Percentiles rank a stretch among this genome's conserved stretches.
Conservation (phyloP, 352 stramenopile genomes). For the Phytophthora sojae region DNA sequence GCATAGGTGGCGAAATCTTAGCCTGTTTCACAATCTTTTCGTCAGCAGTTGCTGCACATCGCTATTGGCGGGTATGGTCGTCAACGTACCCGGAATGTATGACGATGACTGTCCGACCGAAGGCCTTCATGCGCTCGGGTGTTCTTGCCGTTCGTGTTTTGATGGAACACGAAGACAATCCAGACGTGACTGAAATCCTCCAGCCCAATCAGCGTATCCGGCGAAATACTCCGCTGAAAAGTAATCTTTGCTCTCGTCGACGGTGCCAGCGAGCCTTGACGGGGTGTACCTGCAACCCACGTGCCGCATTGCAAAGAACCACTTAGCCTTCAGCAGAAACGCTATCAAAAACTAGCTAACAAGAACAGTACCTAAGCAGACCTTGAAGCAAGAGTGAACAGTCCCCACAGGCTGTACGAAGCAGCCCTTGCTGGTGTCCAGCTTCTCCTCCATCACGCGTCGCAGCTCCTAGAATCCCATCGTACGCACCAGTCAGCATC, state of each 20-base stretch:
- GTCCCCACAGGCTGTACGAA: conserved; percentile 83
- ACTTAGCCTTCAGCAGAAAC: not conserved
- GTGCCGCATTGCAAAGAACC: not conserved
- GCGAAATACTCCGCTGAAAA: conserved; percentile 85
- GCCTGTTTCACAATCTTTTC: conserved; percentile 38
- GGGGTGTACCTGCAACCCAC: conserved; percentile 66
- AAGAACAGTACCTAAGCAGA: conserved; percentile 51
- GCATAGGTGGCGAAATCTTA: conserved; percentile 72
- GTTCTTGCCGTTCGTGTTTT: conserved; percentile 92
- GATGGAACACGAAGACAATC: conserved; percentile 91
- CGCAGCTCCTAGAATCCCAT: conserved; percentile 59
- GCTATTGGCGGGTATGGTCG: not conserved
- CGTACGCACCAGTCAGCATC: conserved; percentile 8
- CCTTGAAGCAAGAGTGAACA: conserved; percentile 83
- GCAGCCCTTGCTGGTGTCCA: conserved; percentile 78
- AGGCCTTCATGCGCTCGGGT: conserved; percentile 65
- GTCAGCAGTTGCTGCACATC: not conserved
- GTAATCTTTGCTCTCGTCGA: conserved; percentile 73
- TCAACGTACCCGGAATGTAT: conserved; percentile 60
- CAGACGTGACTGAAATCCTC: conserved; percentile 88
- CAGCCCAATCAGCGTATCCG: conserved; percentile 75
- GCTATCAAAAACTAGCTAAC: not conserved
- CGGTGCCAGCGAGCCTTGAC: conserved; percentile 82
- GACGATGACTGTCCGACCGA: conserved; percentile 73
- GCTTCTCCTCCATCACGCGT: conserved; percentile 75